Percentiles rank a stretch among this genome's conserved stretches.
Evolutionary conservation across 225 moss, liverwort and hornwort genomes (phyloP).

Genomic region (Climacium dendroides): DNA sequence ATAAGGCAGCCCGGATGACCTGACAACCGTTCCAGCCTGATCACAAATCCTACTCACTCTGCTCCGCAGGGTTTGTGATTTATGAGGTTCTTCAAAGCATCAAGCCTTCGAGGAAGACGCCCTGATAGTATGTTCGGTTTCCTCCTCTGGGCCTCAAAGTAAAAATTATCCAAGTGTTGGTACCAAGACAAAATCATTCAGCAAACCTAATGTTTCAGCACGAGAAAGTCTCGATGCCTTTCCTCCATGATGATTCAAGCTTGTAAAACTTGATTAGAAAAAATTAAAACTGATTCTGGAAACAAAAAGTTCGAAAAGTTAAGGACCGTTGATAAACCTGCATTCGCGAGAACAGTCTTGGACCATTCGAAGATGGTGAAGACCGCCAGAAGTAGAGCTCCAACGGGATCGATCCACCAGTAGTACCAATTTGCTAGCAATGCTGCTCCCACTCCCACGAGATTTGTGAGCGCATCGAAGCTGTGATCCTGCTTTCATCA

Average conservation of each 20-base stretch:
- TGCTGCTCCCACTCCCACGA: constrained; percentile 66
- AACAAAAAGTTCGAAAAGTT: neutral
- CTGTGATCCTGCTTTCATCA: constrained; percentile 49
- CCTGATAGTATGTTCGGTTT: neutral
- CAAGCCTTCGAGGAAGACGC: neutral
- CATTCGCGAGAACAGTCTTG: constrained; percentile 73
- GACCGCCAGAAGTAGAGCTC: constrained; percentile 66
- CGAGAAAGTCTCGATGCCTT: neutral
- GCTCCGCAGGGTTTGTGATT: neutral
- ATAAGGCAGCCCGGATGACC: neutral
- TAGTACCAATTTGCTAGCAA: constrained; percentile 52
- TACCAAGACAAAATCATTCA: neutral
- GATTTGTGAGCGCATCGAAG: constrained; percentile 68
- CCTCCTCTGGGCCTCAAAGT: neutral
- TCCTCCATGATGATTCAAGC: neutral
- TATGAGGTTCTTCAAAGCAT: neutral
- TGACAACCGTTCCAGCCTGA: neutral
- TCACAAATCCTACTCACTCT: neutral
- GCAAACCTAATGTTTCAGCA: neutral
- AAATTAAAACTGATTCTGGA: neutral
- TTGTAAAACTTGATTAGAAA: neutral
- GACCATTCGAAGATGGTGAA: constrained; percentile 85
- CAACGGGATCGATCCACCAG: constrained; percentile 88
- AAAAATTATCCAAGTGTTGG: neutral
- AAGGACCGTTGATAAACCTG: constrained; percentile 8